Evolutionary conservation across 768 basidiomycete species (phyloP).

Genomic region (Saitozyma podzolica): DNA sequence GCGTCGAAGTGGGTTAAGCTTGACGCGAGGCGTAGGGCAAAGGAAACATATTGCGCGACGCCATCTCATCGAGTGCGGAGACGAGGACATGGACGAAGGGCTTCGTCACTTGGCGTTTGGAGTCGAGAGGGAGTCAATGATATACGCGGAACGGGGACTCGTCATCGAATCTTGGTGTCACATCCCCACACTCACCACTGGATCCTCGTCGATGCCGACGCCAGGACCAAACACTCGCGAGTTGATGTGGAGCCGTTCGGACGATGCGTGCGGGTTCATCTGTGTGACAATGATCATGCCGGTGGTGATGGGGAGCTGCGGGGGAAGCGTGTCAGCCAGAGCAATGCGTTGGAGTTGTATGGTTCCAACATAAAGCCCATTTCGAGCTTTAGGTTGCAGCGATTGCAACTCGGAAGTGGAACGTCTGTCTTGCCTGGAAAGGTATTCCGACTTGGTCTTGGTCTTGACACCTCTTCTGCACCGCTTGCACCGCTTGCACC

Average conservation of each 20-base stretch:
- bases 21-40: no score
- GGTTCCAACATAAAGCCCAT: no score
- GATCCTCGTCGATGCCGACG: constrained; percentile 34
- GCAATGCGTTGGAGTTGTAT: no score
- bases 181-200: constrained; percentile 27
- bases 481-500: background rate
- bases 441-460: no score
- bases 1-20: no score
- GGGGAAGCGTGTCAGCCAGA: background rate
- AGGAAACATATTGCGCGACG: no score
- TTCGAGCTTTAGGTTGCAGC: background rate
- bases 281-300: constrained; percentile 22
- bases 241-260: constrained; percentile 12
- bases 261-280: constrained; percentile 1
- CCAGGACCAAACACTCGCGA: constrained; percentile 30
- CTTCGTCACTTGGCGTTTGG: no score
- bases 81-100: background rate
- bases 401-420: background rate
- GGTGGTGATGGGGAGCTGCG: constrained; percentile 4
- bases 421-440: background rate
- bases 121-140: background rate
- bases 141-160: no score
- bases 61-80: background rate
- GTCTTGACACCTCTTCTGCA: background rate
- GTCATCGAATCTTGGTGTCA: no score